Evolutionary conservation across 2,329 filamentous ascomycete species (phyloP).

Genomic region (Cytospora schulzeri): DNA sequence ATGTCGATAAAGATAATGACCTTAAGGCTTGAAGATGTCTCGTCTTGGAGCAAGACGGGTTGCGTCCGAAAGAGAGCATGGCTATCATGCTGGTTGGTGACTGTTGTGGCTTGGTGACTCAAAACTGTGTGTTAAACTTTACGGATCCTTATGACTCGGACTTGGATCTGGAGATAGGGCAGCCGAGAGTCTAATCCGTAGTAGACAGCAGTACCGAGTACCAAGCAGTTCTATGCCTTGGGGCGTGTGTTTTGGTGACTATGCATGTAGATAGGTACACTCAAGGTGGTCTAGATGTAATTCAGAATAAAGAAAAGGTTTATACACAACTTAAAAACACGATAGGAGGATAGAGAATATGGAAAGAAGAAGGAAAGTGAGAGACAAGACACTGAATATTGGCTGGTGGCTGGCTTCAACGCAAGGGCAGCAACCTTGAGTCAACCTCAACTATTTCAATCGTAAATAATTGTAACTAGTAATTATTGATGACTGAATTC

Average conservation of each 20-base stretch:
- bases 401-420: no score
- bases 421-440: background rate
- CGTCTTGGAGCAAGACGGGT: background rate
- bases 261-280: no score
- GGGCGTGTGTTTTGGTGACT: background rate
- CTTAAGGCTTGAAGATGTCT: background rate
- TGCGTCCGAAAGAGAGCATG: background rate
- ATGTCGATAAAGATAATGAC: background rate
- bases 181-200: background rate
- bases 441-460: background rate
- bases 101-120: background rate
- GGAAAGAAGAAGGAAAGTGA: no score
- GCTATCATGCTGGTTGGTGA: background rate
- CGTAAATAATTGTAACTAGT: background rate
- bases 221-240: background rate
- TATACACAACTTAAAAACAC: background rate
- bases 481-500: background rate
- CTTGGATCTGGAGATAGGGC: background rate
- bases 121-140: background rate
- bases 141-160: conserved; percentile 1
- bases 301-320: background rate
- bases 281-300: no score
- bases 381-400: background rate
- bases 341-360: background rate
- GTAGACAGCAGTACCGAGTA: no score